Base-by-base conservation (phyloP, 2,329 filamentous ascomycete species). In the Magnaporthiopsis rhizophila region DNA sequence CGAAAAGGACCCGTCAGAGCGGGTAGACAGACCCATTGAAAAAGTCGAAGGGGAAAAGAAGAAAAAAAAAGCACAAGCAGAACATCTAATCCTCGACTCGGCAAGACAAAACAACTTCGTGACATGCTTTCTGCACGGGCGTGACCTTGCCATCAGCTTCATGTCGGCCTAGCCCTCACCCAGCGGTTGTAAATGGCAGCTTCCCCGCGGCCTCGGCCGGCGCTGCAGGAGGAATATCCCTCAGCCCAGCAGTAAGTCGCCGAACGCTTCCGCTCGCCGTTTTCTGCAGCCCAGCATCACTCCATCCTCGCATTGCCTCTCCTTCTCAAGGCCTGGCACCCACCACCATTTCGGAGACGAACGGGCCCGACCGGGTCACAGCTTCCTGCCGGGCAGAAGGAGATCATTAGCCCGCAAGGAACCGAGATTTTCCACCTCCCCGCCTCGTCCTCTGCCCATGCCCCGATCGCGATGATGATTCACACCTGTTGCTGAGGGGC, bases 381-480 rank as follows among this genome's bases (percentile, higher is more conserved):
- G 58, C 21, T 24, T 69, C 64, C 65, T 45, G n/a, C 38, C 24
- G 57, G 21, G 45, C 32, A 53, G 24, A 59, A 69, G 59, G 45
- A 13, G 3, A 53, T n/a, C 38, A 9, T 2, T 3, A 21, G 45
- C 6, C 21, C 45, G 18, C 21, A 21, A 53, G 45, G 21, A 6
- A 53, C 18, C 45, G 45, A 53, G 18, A 53, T 53, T n/a, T 53
- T 8, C 45, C 3, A 18, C 45, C 36, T 18, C 18, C 38, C 18
- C 21, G 18, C 15, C 38, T 45, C 45, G 18, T 50, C 45, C 45
- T 12, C 21, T n/a, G 18, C 45, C 45, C 45, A n/a, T n/a, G 45
- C 45, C 59, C 34, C 45, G 38, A 62, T 78, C 77, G 80, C 80
- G 74, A 72, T 88, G 86, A 89, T 89, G 86, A 89, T 83, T 58